Evolutionary conservation across 257 asterid genomes (phyloP), one percentile per base, ranked within the genome.

Genomic region (Solanum bukasovii): DNA sequence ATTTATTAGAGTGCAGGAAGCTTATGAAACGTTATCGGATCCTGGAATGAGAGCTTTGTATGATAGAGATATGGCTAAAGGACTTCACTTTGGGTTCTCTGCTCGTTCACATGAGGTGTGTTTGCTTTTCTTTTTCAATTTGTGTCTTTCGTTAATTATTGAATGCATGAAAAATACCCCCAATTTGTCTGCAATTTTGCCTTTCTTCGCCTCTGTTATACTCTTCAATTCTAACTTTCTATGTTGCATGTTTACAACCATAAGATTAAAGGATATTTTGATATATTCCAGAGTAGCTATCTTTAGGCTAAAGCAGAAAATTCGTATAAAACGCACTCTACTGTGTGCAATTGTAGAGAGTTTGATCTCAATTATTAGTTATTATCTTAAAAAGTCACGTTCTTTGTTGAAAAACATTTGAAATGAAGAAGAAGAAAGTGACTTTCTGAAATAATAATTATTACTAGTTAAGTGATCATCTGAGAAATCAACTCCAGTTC

Each of bases 1-100:
- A 86, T 96, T 96, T 83, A 94, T 96, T 83, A 93, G 87, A 89
- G 98, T 96, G 0, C 98, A 96, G 90, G 96, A 95, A 88, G 99
- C 99, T 5, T 96, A 96, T 88, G 98, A 96, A 77, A 95, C 96
- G 37, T 90, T 96, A 10, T 96, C 99, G 40, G 98, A 96, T 92
- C 99, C 98, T 0, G 70, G 86, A 46, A 90, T 87, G 73, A 92
- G 95, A 34, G 98, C 92, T n/a, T 87, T 92, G 87, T 96, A 96
- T 77, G 99, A 96, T 87, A 91, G 37, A 9, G 93, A 94, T 86
- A 88, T 92, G 90, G 91, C 93, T 29, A 89, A 52, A 31, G 98
- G 97, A 5, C 86, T 95, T 86, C 94, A 90, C 88, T 92, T 92
- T 49, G 94, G 95, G 18, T 93, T 94, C 29, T 87, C 91, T 38